Conservation (phyloP, 306 rosid genomes). For the Cicer chorassanicum region DNA sequence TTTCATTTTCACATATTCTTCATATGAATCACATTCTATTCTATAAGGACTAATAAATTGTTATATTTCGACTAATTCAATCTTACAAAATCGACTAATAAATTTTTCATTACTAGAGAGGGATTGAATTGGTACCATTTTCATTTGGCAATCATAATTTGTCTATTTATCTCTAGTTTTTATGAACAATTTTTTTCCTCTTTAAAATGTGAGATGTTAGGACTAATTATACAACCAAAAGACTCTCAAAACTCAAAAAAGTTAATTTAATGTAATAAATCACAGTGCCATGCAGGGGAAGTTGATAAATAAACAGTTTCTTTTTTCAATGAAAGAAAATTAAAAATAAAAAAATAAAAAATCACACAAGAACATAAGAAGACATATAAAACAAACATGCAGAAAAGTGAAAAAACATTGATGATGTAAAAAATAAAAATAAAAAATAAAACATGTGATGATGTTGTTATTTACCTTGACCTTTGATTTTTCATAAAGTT, state of each 20-base stretch:
- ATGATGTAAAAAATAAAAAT: neutral
- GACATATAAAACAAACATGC: slow-evolving; percentile 12
- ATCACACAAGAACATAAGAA: neutral
- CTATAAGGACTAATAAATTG: neutral
- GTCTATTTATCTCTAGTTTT: no score
- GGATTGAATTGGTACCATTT: no score
- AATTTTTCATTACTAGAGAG: no score
- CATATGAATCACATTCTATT: slow-evolving; percentile 9
- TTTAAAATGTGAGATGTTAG: no score
- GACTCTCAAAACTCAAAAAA: neutral
- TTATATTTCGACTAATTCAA: neutral
- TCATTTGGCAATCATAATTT: no score
- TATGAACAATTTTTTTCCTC: no score
- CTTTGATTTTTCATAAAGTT: slow-evolving; percentile 88
- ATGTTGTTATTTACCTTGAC: slow-evolving; percentile 69
- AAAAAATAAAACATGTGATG: neutral
- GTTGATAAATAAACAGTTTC: slow-evolving; percentile 22
- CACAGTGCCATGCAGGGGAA: slow-evolving; percentile 44
- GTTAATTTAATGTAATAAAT: slow-evolving; percentile 21
- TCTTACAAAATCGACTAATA: no score
- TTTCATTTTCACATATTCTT: slow-evolving; percentile 28
- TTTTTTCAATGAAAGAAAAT: slow-evolving; percentile 18
- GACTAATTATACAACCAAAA: no score
- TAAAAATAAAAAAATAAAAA: neutral
- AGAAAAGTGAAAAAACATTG: neutral